Evolutionary conservation across 2,329 filamentous ascomycete genomes (phyloP).

Genomic region (Pyrenophora teres): DNA sequence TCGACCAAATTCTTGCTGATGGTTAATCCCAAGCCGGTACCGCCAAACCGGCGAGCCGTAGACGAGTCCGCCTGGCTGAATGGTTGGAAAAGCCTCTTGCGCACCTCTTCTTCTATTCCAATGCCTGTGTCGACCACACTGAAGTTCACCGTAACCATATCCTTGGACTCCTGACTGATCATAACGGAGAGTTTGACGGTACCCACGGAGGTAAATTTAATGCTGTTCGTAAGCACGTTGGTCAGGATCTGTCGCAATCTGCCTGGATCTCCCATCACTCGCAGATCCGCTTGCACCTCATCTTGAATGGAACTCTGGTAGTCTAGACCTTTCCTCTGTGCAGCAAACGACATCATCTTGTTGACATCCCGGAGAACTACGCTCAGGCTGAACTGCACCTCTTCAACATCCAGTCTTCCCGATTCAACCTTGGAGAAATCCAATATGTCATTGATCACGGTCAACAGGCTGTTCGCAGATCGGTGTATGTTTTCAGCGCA

Average conservation of each 20-base stretch:
- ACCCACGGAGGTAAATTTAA: slow-evolving; percentile 49
- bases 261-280: slow-evolving; percentile 85
- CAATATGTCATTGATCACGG: slow-evolving; percentile 88
- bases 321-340: slow-evolving; percentile 75
- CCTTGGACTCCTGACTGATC: slow-evolving; percentile 66
- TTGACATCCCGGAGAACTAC: slow-evolving; percentile 77
- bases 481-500: slow-evolving; percentile 78
- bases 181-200: slow-evolving; percentile 63
- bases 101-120: slow-evolving; percentile 78
- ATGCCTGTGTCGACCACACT: slow-evolving; percentile 79
- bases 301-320: slow-evolving; percentile 69
- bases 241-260: slow-evolving; percentile 82
- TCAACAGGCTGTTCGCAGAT: slow-evolving; percentile 79
- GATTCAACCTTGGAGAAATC: slow-evolving; percentile 89
- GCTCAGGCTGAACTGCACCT: slow-evolving; percentile 77
- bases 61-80: slow-evolving; percentile 84
- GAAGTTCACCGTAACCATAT: slow-evolving; percentile 71
- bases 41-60: slow-evolving; percentile 77
- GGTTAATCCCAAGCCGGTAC: slow-evolving; percentile 76
- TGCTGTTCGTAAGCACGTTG: slow-evolving; percentile 68
- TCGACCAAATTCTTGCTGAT: slow-evolving; percentile 80
- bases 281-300: slow-evolving; percentile 68
- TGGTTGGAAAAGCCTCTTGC: slow-evolving; percentile 73
- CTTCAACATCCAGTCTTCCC: slow-evolving; percentile 75
- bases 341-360: slow-evolving; percentile 86